These are phyloP conservation scores for Penicillium janthinellum DNA, from an alignment of 2,329 filamentous ascomycete genomes.

Conservation along the genomic window DNA sequence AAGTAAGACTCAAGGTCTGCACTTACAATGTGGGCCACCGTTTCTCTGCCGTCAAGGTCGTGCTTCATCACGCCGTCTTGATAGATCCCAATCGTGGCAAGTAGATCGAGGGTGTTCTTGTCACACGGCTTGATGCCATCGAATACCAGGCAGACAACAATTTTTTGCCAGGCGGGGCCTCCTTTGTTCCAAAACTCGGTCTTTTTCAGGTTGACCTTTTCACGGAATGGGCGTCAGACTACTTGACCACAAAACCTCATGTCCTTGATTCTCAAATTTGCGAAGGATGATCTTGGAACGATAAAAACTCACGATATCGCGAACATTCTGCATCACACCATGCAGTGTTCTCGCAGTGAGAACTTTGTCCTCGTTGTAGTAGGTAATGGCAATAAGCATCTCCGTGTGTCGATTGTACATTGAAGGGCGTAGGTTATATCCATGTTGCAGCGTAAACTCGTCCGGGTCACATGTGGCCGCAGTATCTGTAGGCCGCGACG, in stretches of 20 bases:
- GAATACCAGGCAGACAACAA: constrained; percentile 92
- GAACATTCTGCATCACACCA: constrained; percentile 96
- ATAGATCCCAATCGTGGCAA: constrained; percentile 90
- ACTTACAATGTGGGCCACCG: constrained; percentile 76
- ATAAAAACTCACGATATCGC: constrained; percentile 68
- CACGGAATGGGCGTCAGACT: background rate
- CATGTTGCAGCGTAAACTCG: constrained; percentile 95
- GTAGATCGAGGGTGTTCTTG: constrained; percentile 86
- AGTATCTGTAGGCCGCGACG: constrained; percentile 60
- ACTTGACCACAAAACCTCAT: background rate
- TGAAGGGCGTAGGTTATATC: constrained; percentile 90
- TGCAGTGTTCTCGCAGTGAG: constrained; percentile 85
- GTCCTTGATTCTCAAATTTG: background rate
- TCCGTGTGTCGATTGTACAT: constrained; percentile 99
- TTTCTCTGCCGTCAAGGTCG: constrained; percentile 93
- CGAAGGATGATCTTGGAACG: no score
- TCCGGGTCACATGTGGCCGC: constrained; percentile 94
- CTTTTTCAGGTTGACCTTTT: constrained; percentile 79
- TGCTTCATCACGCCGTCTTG: constrained; percentile 97
- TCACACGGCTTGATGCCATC: constrained; percentile 95
- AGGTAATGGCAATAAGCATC: constrained; percentile 90
- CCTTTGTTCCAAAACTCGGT: constrained; percentile 99
- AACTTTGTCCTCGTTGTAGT: constrained; percentile 98
- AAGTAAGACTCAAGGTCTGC: background rate
- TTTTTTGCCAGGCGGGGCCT: constrained; percentile 96